phyloP scores from a whole-genome alignment of 306 rosid species.

The Prunus kanzakura region DNA sequence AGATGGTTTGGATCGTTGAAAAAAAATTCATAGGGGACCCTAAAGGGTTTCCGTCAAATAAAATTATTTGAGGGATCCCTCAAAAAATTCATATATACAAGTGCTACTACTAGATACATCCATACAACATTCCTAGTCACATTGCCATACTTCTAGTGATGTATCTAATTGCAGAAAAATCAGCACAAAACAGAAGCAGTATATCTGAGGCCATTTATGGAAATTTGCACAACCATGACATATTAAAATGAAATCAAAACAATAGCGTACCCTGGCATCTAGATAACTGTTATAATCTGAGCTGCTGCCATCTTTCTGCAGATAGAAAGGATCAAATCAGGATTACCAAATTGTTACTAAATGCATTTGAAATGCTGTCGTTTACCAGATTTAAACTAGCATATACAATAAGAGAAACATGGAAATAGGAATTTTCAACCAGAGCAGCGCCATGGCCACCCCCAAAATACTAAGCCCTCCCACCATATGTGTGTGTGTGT shows the following conservation, averaged over 20 bases:
- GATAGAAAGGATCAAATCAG: conserved; percentile 12
- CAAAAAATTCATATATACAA: not conserved
- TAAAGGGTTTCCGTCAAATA: too few relatives aligned
- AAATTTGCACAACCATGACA: not conserved
- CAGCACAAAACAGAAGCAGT: not conserved
- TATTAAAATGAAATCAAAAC: not conserved
- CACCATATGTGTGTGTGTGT: too few relatives aligned
- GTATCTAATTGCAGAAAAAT: not conserved
- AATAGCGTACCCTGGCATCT: conserved; percentile 71
- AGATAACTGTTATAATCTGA: conserved; percentile 70
- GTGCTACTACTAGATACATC: not conserved
- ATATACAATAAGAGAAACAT: conserved; percentile 7
- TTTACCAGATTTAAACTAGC: conserved; percentile 5
- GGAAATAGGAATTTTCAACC: not conserved
- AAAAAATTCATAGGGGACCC: too few relatives aligned
- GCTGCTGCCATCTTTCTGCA: conserved; percentile 86
- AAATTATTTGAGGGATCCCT: too few relatives aligned
- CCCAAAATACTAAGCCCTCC: too few relatives aligned
- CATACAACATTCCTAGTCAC: not conserved
- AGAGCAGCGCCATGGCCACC: not conserved
- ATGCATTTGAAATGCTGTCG: not conserved
- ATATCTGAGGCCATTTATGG: not conserved
- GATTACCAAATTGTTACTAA: not conserved
- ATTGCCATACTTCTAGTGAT: not conserved
- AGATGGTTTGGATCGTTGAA: too few relatives aligned